These are phyloP conservation scores for Monosporascus cannonballus DNA, from an alignment of 2,329 filamentous ascomycete genomes.

Conservation along the genomic window DNA sequence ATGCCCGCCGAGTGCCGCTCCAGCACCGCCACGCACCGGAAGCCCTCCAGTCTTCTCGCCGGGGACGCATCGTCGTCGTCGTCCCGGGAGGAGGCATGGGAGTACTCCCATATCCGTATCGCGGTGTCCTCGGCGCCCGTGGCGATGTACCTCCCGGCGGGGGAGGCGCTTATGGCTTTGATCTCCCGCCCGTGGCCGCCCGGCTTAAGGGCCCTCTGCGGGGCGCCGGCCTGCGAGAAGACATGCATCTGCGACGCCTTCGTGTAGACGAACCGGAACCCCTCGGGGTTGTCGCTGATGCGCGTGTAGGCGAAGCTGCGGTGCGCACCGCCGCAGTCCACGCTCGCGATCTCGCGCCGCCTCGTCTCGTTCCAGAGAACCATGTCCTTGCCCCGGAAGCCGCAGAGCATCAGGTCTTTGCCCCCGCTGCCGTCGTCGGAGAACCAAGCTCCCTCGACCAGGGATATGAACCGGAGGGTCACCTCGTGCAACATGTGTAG, in stretches of 20 bases:
- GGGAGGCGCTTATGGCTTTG: slow-evolving; percentile 39
- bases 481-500: slow-evolving; percentile 59
- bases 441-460: slow-evolving; percentile 69
- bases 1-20: slow-evolving; percentile 79
- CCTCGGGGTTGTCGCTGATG: slow-evolving; percentile 21
- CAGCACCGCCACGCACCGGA: slow-evolving; percentile 56
- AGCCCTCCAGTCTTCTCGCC: neutral
- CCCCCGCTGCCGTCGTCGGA: slow-evolving; percentile 20
- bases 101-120: slow-evolving; percentile 65
- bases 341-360: slow-evolving; percentile 61
- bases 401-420: slow-evolving; percentile 63
- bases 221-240: slow-evolving; percentile 33
- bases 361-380: slow-evolving; percentile 72
- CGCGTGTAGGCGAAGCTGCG: slow-evolving; percentile 58
- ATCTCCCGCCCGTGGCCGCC: slow-evolving; percentile 88
- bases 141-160: slow-evolving; percentile 39
- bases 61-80: slow-evolving; percentile 1
- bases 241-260: slow-evolving; percentile 53
- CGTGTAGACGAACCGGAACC: slow-evolving; percentile 63
- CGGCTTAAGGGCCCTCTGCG: slow-evolving; percentile 47
- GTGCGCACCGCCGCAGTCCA: slow-evolving; percentile 82
- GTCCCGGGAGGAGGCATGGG: slow-evolving; percentile 13
- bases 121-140: slow-evolving; percentile 69
- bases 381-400: slow-evolving; percentile 76
- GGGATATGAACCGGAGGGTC: slow-evolving; percentile 63